Percentiles rank a stretch among this genome's conserved stretches.
Evolutionary conservation across 768 basidiomycete genomes (phyloP).

Genomic region (Pleurotus pulmonarius): DNA sequence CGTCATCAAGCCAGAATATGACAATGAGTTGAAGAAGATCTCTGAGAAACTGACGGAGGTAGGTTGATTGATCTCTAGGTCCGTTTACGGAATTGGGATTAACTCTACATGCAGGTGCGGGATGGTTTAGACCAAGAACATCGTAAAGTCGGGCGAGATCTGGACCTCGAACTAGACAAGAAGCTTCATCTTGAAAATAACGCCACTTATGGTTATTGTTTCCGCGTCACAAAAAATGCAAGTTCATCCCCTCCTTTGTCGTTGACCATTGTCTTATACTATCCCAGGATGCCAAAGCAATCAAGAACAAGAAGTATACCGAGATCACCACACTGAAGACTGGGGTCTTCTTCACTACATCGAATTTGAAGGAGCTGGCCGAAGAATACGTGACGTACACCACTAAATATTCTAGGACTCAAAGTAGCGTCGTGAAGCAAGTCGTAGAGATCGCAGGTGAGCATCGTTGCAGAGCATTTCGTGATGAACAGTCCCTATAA

Average conservation of each 20-base stretch:
- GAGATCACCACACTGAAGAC: slow-evolving; percentile 84
- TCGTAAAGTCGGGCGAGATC: slow-evolving; percentile 56
- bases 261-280: background rate
- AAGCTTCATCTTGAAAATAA: slow-evolving; percentile 96
- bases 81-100: background rate
- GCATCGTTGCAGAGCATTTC: background rate
- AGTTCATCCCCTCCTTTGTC: slow-evolving; percentile 18
- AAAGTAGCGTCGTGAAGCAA: slow-evolving; percentile 83
- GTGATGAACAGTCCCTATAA: slow-evolving; percentile 35
- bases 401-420: slow-evolving; percentile 68
- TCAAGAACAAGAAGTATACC: slow-evolving; percentile 63
- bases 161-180: slow-evolving; percentile 85
- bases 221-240: slow-evolving; percentile 89
- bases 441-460: slow-evolving; percentile 77
- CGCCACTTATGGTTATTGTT: slow-evolving; percentile 85
- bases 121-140: slow-evolving; percentile 87
- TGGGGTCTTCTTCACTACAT: slow-evolving; percentile 88
- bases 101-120: slow-evolving; percentile 39
- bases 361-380: slow-evolving; percentile 63
- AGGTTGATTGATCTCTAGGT: slow-evolving; percentile 3
- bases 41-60: slow-evolving; percentile 64
- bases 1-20: slow-evolving; percentile 91
- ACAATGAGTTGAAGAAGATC: slow-evolving; percentile 66
- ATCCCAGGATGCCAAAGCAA: slow-evolving; percentile 76
- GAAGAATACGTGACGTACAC: slow-evolving; percentile 69